phyloP scores from a whole-genome alignment of 139 green algal genomes.

The Limnomonas spitsbergensis region DNA sequence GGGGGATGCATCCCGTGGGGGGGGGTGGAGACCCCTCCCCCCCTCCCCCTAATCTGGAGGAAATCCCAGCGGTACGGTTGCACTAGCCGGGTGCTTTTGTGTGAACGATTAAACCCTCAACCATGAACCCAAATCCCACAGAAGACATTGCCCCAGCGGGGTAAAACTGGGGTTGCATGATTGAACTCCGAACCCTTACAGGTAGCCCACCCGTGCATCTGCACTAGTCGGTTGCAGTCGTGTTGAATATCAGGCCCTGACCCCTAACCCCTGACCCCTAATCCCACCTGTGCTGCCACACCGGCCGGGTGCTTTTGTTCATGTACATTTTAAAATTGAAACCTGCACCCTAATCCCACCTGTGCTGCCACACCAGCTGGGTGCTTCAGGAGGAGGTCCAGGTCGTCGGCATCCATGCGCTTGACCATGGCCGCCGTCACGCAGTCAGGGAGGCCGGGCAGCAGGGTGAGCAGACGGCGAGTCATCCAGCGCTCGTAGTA shows the following conservation, averaged over 20 bases:
- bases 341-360: slow-evolving; percentile 3
- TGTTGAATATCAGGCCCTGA: neutral
- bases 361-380: neutral
- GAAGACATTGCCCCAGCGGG: no score
- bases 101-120: neutral
- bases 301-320: no score
- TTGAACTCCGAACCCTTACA: no score
- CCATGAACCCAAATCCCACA: no score
- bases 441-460: neutral
- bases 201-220: neutral
- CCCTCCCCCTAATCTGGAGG: no score
- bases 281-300: neutral
- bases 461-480: neutral
- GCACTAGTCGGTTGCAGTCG: neutral
- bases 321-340: neutral
- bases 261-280: neutral
- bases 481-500: slow-evolving; percentile 17
- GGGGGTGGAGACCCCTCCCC: no score
- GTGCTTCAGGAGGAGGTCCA: slow-evolving; percentile 16
- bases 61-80: no score
- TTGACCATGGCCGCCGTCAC: slow-evolving; percentile 7
- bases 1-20: no score
- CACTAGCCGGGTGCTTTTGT: no score
- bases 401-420: slow-evolving; percentile 3
- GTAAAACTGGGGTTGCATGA: no score